phyloP scores from a whole-genome alignment of 805 yeast genomes.

The Hanseniaspora lindneri region DNA sequence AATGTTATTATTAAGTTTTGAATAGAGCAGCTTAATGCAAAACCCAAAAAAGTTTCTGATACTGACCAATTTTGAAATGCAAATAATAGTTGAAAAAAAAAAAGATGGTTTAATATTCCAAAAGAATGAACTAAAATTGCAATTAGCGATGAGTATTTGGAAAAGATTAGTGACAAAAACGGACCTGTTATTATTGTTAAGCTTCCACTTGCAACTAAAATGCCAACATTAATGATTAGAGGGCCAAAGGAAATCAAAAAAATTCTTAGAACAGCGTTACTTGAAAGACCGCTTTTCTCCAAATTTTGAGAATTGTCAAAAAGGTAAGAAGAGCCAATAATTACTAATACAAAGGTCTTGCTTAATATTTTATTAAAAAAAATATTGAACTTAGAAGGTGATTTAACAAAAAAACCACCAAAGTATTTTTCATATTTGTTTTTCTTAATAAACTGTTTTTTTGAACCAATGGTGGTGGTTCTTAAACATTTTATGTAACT shows the following conservation, averaged over 20 bases:
- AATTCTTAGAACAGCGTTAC: constrained; percentile 36
- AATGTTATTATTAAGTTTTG: constrained; percentile 43
- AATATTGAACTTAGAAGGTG: constrained; percentile 31
- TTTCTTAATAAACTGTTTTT: constrained; percentile 33
- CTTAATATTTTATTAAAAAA: constrained; percentile 33
- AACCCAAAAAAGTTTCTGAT: constrained; percentile 43
- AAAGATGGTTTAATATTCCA: constrained; percentile 37
- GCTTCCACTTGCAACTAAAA: constrained; percentile 32
- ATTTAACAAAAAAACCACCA: constrained; percentile 6
- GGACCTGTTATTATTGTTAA: constrained; percentile 42
- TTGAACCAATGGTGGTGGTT: constrained; percentile 47
- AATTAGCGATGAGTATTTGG: constrained; percentile 37
- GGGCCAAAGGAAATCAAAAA: constrained; percentile 38
- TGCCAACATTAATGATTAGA: constrained; percentile 33
- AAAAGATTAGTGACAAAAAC: constrained; percentile 30
- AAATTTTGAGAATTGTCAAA: constrained; percentile 47
- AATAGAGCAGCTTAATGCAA: constrained; percentile 35
- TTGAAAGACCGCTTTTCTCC: constrained; percentile 27
- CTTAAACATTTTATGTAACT: constrained; percentile 40
- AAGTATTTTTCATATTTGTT: constrained; percentile 26
- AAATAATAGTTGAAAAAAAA: constrained; percentile 44
- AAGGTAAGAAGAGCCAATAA: constrained; percentile 37
- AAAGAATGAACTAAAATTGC: constrained; percentile 40
- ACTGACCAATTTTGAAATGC: constrained; percentile 46
- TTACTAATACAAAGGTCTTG: constrained; percentile 29